phyloP scores from a whole-genome alignment of 371 early-diverging fungal species.

The Mucor mucedo region DNA sequence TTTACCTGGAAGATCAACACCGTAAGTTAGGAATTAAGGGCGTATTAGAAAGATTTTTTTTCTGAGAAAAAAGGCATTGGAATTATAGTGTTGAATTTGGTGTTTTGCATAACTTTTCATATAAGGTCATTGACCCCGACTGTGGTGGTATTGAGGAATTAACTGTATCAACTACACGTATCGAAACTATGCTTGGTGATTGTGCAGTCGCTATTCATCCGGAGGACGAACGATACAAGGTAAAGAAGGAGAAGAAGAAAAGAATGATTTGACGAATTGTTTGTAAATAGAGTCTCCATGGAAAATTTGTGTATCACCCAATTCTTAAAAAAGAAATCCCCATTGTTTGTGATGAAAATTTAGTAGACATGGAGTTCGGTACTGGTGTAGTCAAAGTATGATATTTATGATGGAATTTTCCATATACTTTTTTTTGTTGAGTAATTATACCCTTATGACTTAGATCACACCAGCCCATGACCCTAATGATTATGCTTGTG shows the following conservation, averaged over 20 bases:
- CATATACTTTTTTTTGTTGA: background rate
- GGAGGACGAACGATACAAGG: conserved; percentile 83
- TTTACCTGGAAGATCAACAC: conserved; percentile 74
- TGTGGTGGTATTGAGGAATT: conserved; percentile 63
- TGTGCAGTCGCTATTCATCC: conserved; percentile 97
- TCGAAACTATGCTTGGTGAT: conserved; percentile 99
- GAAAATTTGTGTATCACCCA: conserved; percentile 90
- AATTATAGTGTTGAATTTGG: conserved; percentile 81
- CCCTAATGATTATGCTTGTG: conserved; percentile 93
- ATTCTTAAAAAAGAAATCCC: conserved; percentile 80
- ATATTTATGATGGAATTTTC: background rate
- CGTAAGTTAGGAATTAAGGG: conserved; percentile 29
- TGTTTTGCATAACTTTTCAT: conserved; percentile 71
- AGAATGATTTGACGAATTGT: background rate
- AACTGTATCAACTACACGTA: conserved; percentile 96
- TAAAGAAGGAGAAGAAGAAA: background rate
- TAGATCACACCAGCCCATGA: conserved; percentile 98
- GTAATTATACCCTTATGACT: background rate
- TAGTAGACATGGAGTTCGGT: conserved; percentile 94
- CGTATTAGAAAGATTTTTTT: background rate
- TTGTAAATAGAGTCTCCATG: conserved; percentile 66
- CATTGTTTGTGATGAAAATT: conserved; percentile 83
- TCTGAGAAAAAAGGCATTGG: conserved; percentile 12
- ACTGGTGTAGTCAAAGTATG: conserved; percentile 96
- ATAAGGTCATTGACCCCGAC: conserved; percentile 63